Evolutionary conservation across 768 basidiomycete species (phyloP).

Genomic region (Kondoa subrosea): DNA sequence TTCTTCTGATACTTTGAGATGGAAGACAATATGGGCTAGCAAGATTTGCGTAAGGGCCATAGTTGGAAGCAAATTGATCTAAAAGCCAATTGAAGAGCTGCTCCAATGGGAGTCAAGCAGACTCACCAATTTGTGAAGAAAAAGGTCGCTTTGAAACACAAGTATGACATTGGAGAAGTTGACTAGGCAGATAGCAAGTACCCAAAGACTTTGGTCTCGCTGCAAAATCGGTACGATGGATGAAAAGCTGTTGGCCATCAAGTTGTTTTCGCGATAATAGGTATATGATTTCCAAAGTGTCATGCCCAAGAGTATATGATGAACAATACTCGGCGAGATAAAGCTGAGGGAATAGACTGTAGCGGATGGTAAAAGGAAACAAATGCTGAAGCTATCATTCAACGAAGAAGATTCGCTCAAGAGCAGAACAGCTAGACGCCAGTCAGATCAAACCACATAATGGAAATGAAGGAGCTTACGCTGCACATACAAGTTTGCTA

Average conservation of each 20-base stretch:
- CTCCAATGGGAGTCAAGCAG: background rate
- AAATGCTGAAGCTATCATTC: background rate
- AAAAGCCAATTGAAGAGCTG: background rate
- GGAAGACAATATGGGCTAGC: slow-evolving; percentile 4
- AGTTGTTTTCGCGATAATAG: background rate
- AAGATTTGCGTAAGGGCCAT: background rate
- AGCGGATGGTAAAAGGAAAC: background rate
- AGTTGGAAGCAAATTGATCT: background rate
- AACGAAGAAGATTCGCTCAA: background rate
- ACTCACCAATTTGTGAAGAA: background rate
- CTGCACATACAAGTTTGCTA: background rate
- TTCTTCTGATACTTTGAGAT: background rate
- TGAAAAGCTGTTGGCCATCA: background rate
- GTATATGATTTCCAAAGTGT: background rate
- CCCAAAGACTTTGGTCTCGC: background rate
- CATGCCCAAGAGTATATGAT: slow-evolving; percentile 3
- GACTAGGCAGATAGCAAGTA: background rate
- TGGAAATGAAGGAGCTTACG: background rate
- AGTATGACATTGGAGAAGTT: background rate
- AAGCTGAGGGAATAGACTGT: background rate
- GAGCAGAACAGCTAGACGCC: background rate
- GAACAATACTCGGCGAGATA: background rate
- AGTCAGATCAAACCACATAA: background rate
- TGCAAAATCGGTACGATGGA: background rate
- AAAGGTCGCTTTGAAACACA: background rate